phyloP scores from a whole-genome alignment of 495 filamentous ascomycete species.

The Xylaria grammica region DNA sequence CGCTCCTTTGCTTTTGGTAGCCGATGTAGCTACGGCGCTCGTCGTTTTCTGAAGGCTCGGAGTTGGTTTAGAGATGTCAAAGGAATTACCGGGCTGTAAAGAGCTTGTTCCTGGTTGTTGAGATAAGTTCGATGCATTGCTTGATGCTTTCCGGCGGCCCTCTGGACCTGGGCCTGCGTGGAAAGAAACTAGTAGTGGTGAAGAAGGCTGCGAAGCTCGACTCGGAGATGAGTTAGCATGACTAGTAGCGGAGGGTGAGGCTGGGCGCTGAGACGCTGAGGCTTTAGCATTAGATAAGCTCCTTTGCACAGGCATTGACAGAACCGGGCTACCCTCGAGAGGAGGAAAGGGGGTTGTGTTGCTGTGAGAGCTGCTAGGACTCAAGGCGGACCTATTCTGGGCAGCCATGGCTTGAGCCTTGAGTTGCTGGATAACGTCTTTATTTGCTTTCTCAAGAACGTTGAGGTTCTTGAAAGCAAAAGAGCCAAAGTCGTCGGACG shows the following conservation, averaged over 20 bases:
- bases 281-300: slow-evolving; percentile 78
- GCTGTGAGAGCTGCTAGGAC: slow-evolving; percentile 46
- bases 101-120: slow-evolving; percentile 71
- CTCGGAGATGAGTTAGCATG: slow-evolving; percentile 86
- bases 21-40: slow-evolving; percentile 68
- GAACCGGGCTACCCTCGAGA: slow-evolving; percentile 83
- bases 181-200: slow-evolving; percentile 90
- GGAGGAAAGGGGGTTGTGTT: slow-evolving; percentile 60
- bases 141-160: slow-evolving; percentile 70
- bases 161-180: slow-evolving; percentile 67
- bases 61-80: slow-evolving; percentile 69
- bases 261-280: slow-evolving; percentile 67
- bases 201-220: slow-evolving; percentile 89
- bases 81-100: slow-evolving; percentile 74
- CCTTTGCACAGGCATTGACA: slow-evolving; percentile 79
- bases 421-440: slow-evolving; percentile 96
- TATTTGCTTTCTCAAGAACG: slow-evolving; percentile 96
- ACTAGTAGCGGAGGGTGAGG: slow-evolving; percentile 80
- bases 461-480: slow-evolving; percentile 98
- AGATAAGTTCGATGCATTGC: slow-evolving; percentile 81
- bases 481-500: slow-evolving; percentile 89
- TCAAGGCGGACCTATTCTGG: slow-evolving; percentile 55
- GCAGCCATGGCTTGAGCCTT: slow-evolving; percentile 82
- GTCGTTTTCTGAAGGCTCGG: slow-evolving; percentile 63
- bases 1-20: slow-evolving; percentile 72